A percentile compares a stretch with the other conserved stretches of the same genome.
Evolutionary conservation across 768 basidiomycete genomes (phyloP).

Genomic region (Tricholoma matsutake): DNA sequence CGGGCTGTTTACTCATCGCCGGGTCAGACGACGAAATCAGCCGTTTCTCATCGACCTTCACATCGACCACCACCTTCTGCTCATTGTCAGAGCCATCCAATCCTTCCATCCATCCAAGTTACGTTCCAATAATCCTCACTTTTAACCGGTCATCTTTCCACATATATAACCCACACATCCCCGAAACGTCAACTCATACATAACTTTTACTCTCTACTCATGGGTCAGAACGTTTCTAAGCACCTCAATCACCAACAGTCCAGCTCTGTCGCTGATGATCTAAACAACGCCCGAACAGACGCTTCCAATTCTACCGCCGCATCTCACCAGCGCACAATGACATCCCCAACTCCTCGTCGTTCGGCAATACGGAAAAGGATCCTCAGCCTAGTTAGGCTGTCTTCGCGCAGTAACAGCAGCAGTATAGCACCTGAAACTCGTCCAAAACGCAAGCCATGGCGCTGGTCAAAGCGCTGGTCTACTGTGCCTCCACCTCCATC

Average conservation of each 20-base stretch:
- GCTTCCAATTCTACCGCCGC: background rate
- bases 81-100: background rate
- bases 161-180: background rate
- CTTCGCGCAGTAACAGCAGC: slow-evolving; percentile 11
- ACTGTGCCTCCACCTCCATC: slow-evolving; percentile 21
- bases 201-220: slow-evolving; percentile 1
- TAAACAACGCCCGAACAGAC: background rate
- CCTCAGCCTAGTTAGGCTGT: slow-evolving; percentile 27
- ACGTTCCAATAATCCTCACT: background rate
- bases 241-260: background rate
- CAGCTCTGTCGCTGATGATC: background rate
- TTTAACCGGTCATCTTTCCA: background rate
- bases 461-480: slow-evolving; percentile 30
- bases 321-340: background rate
- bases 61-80: slow-evolving; percentile 2
- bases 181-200: background rate
- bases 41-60: background rate
- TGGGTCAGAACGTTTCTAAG: slow-evolving; percentile 19
- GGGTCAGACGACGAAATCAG: slow-evolving; percentile 18
- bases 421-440: slow-evolving; percentile 5
- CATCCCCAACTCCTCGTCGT: slow-evolving; percentile 13
- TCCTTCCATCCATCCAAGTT: background rate
- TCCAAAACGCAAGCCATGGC: slow-evolving; percentile 20
- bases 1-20: slow-evolving; percentile 10
- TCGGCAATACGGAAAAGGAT: slow-evolving; percentile 34